Percentiles rank a stretch among this genome's conserved stretches.
phyloP scores from a whole-genome alignment of 2,329 filamentous ascomycete species.

The Byssoonygena ceratinophila region DNA sequence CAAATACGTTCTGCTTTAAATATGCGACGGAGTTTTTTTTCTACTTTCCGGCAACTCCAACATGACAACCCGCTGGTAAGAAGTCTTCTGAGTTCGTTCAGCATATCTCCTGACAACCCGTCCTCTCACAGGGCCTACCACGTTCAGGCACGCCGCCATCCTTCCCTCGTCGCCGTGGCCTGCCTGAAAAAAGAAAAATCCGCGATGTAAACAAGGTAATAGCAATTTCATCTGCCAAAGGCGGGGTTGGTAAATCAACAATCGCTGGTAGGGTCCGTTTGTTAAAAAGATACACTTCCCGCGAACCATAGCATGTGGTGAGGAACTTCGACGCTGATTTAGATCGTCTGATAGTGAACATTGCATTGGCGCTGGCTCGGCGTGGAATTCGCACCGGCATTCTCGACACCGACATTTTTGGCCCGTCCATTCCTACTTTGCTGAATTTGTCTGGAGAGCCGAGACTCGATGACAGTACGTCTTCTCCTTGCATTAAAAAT shows the following conservation, averaged over 20 bases:
- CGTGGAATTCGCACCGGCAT: constrained; percentile 75
- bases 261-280: constrained; percentile 54
- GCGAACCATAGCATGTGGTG: too few species aligned
- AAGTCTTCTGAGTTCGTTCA: too few species aligned
- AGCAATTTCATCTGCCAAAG: constrained; percentile 93
- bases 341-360: constrained; percentile 46
- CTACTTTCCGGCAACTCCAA: constrained; percentile 42
- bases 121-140: constrained; percentile 65
- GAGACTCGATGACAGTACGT: constrained; percentile 58
- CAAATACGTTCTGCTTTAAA: constrained; percentile 3
- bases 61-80: constrained; percentile 84
- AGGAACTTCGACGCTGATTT: not conserved
- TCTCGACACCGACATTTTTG: constrained; percentile 92
- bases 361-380: constrained; percentile 76
- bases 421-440: constrained; percentile 84
- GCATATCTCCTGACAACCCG: too few species aligned
- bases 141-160: constrained; percentile 57
- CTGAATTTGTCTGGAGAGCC: constrained; percentile 74
- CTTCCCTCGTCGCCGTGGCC: constrained; percentile 64
- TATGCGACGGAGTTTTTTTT: constrained; percentile 44
- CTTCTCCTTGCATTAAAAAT: not conserved
- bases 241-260: constrained; percentile 95
- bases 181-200: constrained; percentile 72
- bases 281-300: not conserved
- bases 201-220: constrained; percentile 81